Base-by-base conservation (phyloP, 2,329 filamentous ascomycete species). In the Rasamsonia emersonii region DNA sequence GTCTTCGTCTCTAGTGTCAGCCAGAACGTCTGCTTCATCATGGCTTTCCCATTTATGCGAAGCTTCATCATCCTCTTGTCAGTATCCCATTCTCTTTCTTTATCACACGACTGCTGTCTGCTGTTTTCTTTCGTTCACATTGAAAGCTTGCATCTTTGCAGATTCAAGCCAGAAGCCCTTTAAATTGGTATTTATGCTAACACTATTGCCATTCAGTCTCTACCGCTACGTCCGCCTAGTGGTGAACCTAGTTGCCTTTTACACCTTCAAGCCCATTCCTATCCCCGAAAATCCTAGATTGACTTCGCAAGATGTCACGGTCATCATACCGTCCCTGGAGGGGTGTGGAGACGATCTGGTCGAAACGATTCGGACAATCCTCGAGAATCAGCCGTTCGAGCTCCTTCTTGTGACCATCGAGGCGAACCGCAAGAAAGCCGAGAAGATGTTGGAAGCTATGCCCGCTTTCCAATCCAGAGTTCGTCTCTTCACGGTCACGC, bases 311-410 rank as follows among this genome's bases (percentile, higher is more conserved):
- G 85, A 96, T 73, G 86, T 94, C 49, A 94, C 89, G 4, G 86
- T 95, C 42, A 84, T 96, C 47, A 83, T 95, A 39, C 89, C 89
- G 5, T 93, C 88, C 8, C 86, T 96, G 43, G 85, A 93, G 53
- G 85, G 86, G 39, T 79, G 77, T 40, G 86, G 89, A 38, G 79
- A 86, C 47, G 85, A 93, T 52, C 70, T 96, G 39, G 78, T 79
- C 32, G 77, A 82, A 38, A 93, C 86, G 11, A 72, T 96, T 23
- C 70, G 79, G 16, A 61, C 59, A 10, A 56, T 76, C 25, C 54
- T 74, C 24, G 64, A 65, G 38, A 66, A 62, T 28, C 64, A 70
- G 32, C 71, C 81, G 10, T 74, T 72, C 24, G 76, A 80, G 43
- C 62, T 96, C 38, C 80, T 95, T 31, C 68, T 96, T 34, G 84